Conservation (phyloP, 805 yeast genomes). For the Candida quercuum region DNA sequence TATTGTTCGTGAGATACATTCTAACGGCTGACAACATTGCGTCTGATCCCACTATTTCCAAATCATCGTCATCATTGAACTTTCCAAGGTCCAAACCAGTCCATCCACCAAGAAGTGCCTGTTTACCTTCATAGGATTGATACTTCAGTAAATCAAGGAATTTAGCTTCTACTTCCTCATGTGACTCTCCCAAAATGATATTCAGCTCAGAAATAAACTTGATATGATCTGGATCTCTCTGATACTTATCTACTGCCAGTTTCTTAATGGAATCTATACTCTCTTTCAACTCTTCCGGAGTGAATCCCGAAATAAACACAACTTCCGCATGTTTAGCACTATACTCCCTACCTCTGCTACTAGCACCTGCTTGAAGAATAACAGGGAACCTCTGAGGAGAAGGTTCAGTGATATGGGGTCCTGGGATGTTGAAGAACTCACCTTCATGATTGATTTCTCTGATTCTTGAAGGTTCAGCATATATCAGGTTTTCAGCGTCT, state of each 20-base stretch:
- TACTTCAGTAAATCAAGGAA: constrained; percentile 25
- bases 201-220: constrained; percentile 30
- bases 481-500: constrained; percentile 18
- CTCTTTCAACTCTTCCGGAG: constrained; percentile 24
- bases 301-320: constrained; percentile 28
- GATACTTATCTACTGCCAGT: constrained; percentile 25
- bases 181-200: constrained; percentile 29
- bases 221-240: constrained; percentile 28
- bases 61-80: constrained; percentile 28
- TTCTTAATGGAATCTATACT: constrained; percentile 26
- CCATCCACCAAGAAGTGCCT: constrained; percentile 36
- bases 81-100: constrained; percentile 33
- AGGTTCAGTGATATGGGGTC: constrained; percentile 31
- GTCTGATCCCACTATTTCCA: constrained; percentile 20
- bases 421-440: constrained; percentile 30
- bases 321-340: constrained; percentile 35
- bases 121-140: constrained; percentile 33
- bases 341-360: constrained; percentile 29
- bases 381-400: constrained; percentile 35
- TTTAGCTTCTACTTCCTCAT: constrained; percentile 31
- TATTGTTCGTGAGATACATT: constrained; percentile 21
- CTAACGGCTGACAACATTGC: constrained; percentile 29
- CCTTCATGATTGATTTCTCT: constrained; percentile 32
- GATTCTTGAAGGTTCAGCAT: constrained; percentile 29
- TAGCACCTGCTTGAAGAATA: constrained; percentile 34